Evolutionary conservation across 306 rosid species (phyloP), one percentile per base, ranked within the genome.

Genomic region (Arachis hypogaea): DNA sequence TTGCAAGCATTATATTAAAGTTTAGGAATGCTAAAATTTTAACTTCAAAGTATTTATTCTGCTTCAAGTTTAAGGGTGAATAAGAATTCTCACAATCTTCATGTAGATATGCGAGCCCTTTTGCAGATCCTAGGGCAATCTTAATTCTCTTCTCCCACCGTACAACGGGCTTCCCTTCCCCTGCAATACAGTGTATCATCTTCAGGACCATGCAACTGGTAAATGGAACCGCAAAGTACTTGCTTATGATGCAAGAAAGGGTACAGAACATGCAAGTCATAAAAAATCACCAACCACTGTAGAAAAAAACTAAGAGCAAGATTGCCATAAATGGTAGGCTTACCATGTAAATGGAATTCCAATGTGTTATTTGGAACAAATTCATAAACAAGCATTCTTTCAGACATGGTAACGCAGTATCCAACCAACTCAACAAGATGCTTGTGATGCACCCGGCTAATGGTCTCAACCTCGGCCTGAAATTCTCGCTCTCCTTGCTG

Each of bases 331-430:
- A 59, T 18, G 2, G 67, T 41, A 30, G 77, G 45, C 57, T 50
- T 71, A 81, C 92, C 86, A 62, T 85, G 85, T 1, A 85, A 80
- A 82, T 88, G 90, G 63, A 84, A 85, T 82, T 85, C 90, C 82
- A 85, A 51, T 30, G 88, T 83, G 65, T 67, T 60, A 76, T 88
- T 88, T 68, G 88, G 85, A 54, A 83, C 82, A 72, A 70, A 85
- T 58, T 85, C 88, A 7, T 83, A 88, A 47, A 85, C 86, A 28
- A 88, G 86, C 80, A 85, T 52, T 66, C 86, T 81, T 55, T 85
- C 82, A 1, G 73, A 42, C 49, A 73, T 68, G 4, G 73, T 67
- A 69, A 82, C 78, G 67, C 86, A 83, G 75, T 79, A 76, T 4
- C 90, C 90, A 40, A 83, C 73, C 68, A 88, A 69, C 11, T 85